Base-by-base conservation (phyloP, 306 rosid species). In the Begonia loranthoides region DNA sequence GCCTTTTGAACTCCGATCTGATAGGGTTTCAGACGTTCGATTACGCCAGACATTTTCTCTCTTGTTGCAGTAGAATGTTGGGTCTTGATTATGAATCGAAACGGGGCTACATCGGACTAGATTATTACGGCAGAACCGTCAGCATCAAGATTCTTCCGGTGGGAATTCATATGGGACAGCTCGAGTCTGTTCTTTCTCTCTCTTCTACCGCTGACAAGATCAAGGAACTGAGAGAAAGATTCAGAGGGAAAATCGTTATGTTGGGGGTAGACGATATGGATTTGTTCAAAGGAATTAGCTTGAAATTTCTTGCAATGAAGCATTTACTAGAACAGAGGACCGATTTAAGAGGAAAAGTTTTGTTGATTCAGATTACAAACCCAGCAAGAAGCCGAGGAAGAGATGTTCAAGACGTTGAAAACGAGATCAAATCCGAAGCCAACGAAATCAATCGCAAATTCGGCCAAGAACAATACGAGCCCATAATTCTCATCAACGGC, bases 201-300 rank as follows among this genome's bases (percentile, higher is more conserved):
- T 28, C 36, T 7, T 28, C 36, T 8, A 28, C 36, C 9, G 36
- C 36, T 7, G 36, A 28, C 36, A 28, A 28, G 36, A 3, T 75
- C 1, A 64, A 54, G 47, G 72, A 74, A 41, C 55, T 83, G 64
- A 72, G 41, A 64, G 49, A 62, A 2, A 34, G 61, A 44, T 80
- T 10, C 39, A 19, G 56, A 24, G 94, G 85, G 33, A 79, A 72
- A 61, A 7, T 52, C 45, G 77, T 83, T 19, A 65, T 83, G 8
- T 43, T 83, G 46, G 94, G 94, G 10, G 79, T 77, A 5, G 94
- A 83, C 48, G 94, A 83, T 15, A 65, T 80, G 83, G 94, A 83
- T 51, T 45, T 83, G 68, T 77, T 83, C 14, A 83, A 83, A 60
- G 94, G 94, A 0, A 79, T 83, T 11, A 66, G 80, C 38, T 67